Base-by-base conservation (phyloP, 495 filamentous ascomycete genomes). In the Sporormia fimetaria region DNA sequence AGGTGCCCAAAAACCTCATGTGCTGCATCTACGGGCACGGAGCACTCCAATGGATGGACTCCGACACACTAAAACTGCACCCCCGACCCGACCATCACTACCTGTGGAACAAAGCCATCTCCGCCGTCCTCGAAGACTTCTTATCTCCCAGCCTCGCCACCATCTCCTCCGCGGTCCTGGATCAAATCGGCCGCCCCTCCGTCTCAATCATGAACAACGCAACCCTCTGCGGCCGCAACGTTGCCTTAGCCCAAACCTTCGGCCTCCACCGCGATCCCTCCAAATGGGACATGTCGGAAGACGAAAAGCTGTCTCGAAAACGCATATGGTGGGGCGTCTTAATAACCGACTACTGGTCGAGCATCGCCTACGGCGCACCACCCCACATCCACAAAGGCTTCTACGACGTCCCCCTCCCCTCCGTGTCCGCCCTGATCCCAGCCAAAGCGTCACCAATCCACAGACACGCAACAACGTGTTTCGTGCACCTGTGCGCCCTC, bases 401-500 rank as follows among this genome's bases (percentile, higher is more conserved):
- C 7, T 73, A 75, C 40, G 69, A 75, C 44, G 71, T 75, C 14
- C 69, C 69, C 21, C 44, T 68, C 31, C 71, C 71, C 2, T 67
- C 58, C 0, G 40, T 68, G 22, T 64, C 68, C 62, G 57, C 34
- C 56, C 61, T 51, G n/a, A 8, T 46, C 3, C 22, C 42, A 23
- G 1, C 27, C 0, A 51, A 51, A 27, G 42, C 47, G 23, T 45
- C 39, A n/a, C n/a, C 17, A 32, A 10, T 25, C 29, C 36, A 51
- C n/a, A 62, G 63, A 47, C 63, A 64, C 33, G 61, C 23, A 47
- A 67, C 42, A 47, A 64, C 65, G 35, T 69, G 66, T 37, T 70
- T 73, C 36, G 67, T 73, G 27, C 61, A 64, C 14, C 56, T 75
- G 0, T 72, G 69, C 44, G 62, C 52, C 28, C 55, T 75, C 31